Base-by-base conservation (phyloP, 495 filamentous ascomycete genomes). In the Aspergillus ostianus region DNA sequence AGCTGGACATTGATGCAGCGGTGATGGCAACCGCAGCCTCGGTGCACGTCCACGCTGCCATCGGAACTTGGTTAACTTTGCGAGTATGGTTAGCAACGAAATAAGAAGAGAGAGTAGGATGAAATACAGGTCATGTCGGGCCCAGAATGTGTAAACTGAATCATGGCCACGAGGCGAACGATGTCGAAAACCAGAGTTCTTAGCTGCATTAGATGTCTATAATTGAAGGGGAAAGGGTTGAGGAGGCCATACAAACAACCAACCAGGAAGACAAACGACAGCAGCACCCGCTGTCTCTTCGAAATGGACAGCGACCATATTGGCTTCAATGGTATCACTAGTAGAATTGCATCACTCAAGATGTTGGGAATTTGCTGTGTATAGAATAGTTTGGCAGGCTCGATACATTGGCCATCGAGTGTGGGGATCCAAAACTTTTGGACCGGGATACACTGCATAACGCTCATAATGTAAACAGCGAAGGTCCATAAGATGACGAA, bases 271-370 rank as follows among this genome's bases (percentile, higher is more conserved):
- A 82, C 75, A 12, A 62, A 64, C 0, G 75, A 68, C 4, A 80
- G 66, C 32, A 73, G 67, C 26, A 71, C 44, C 49, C 76, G 79
- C 57, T 78, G 68, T 6, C 60, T 67, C 29, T 59, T 60, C 15
- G 75, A 71, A 49, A 82, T 74, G 1, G 76, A 75, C 13, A 81
- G 61, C 0, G 64, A 65, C 69, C 72, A 75, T 19, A 84, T 67
- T 8, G 71, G 72, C 9, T 79, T 80, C 47, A 86, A 69, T 0
- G 84, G 84, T 47, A 85, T 76, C 0, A 80, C 27, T 19, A 82
- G 67, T 9, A 82, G 72, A 8, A 71, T 65, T 13, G 73, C 64
- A 62, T 80, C 79, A 0, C 73, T 72, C 0, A 72, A 48, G 21
- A 81, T 76, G 44, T 82, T 81, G 10, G 76, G 72, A 6, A 77